A percentile compares a stretch with the other conserved stretches of the same genome.
Conservation (phyloP, 306 rosid genomes). For the Pterocarpus santalinus region DNA sequence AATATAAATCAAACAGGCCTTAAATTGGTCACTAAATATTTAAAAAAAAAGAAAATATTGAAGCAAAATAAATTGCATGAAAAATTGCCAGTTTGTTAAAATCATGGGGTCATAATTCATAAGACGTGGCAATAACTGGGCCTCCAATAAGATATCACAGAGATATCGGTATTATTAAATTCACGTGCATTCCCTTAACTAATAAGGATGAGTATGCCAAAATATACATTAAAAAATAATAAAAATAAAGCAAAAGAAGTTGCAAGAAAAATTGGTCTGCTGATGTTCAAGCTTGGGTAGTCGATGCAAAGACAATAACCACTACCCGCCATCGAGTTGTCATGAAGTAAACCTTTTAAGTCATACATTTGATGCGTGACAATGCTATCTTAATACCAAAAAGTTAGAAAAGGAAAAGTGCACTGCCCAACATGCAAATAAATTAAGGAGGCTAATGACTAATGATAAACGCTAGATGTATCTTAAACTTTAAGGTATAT, state of each 20-base stretch:
- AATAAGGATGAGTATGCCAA: slow-evolving; percentile 28
- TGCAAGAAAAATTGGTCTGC: slow-evolving; percentile 15
- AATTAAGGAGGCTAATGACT: slow-evolving; percentile 10
- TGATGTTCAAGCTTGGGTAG: slow-evolving; percentile 17
- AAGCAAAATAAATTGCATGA: no score
- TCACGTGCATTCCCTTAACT: slow-evolving; percentile 41
- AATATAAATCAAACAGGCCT: no score
- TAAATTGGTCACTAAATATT: no score
- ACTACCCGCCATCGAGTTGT: slow-evolving; percentile 6
- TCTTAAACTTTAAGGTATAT: slow-evolving; percentile 50
- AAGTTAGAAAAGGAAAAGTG: slow-evolving; percentile 17
- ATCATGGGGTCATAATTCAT: no score
- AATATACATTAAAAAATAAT: not conserved
- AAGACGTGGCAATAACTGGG: no score
- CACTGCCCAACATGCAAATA: slow-evolving; percentile 38
- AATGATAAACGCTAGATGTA: slow-evolving; percentile 25
- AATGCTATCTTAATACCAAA: not conserved
- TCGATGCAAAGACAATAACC: slow-evolving; percentile 26
- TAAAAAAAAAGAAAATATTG: no score
- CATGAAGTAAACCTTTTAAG: slow-evolving; percentile 43
- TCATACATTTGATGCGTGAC: slow-evolving; percentile 23
- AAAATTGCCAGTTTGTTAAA: no score
- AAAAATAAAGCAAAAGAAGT: slow-evolving; percentile 28
- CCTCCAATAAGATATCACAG: not conserved
- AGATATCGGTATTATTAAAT: slow-evolving; percentile 14